phyloP scores from a whole-genome alignment of 352 stramenopile species.

The Pythium phragmiticola region DNA sequence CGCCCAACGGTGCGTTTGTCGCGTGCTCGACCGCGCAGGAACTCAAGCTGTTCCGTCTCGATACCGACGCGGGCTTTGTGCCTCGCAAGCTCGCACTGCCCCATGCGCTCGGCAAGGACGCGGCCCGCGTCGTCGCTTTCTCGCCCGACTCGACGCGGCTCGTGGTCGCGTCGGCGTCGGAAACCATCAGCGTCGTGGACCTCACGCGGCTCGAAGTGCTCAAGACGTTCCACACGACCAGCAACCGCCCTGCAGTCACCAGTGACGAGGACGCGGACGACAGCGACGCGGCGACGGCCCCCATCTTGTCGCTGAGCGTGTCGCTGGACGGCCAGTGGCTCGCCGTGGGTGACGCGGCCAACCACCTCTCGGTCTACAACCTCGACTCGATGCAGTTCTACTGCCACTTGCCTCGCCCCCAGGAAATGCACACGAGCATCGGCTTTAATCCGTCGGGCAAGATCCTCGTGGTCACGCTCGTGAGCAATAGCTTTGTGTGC shows the following conservation, averaged over 20 bases:
- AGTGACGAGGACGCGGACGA: conserved; percentile 18
- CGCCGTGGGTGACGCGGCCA: conserved; percentile 57
- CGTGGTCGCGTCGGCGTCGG: conserved; percentile 59
- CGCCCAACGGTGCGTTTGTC: conserved; percentile 82
- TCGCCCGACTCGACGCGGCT: conserved; percentile 78
- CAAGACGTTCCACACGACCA: conserved; percentile 65
- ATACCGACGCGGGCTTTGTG: conserved; percentile 40
- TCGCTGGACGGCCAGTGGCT: conserved; percentile 84
- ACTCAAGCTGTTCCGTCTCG: conserved; percentile 88
- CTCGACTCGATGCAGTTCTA: conserved; percentile 87
- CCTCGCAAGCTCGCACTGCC: conserved; percentile 59
- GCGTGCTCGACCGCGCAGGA: conserved; percentile 83
- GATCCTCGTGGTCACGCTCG: conserved; percentile 75
- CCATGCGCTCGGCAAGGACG: conserved; percentile 34
- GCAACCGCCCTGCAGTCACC: neutral
- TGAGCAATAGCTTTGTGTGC: conserved; percentile 83
- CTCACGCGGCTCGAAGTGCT: conserved; percentile 68
- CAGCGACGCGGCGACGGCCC: conserved; percentile 7
- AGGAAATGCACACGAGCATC: conserved; percentile 78
- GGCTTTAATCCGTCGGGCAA: conserved; percentile 75
- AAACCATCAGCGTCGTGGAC: conserved; percentile 74
- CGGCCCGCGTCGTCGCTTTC: conserved; percentile 67
- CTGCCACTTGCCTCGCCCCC: conserved; percentile 56
- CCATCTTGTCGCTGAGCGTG: conserved; percentile 69
- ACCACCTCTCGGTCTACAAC: conserved; percentile 81